phyloP scores from a whole-genome alignment of 345 rosid species.

The Ailanthus altissimus region DNA sequence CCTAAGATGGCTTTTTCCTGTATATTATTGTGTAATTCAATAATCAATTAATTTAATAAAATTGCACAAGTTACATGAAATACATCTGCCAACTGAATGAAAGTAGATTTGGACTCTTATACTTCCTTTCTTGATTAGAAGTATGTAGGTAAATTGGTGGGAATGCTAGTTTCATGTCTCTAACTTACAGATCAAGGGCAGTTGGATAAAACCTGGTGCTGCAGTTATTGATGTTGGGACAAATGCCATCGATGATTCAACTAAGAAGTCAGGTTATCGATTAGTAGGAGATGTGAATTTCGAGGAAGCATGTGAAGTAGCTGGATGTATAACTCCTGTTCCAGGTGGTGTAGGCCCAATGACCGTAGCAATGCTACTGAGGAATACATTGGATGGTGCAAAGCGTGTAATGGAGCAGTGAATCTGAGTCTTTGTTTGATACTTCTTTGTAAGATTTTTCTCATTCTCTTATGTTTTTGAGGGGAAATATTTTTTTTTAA shows the following conservation, averaged over 20 bases:
- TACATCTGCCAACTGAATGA: not conserved
- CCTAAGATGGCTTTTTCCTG: no score
- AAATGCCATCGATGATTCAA: constrained; percentile 73
- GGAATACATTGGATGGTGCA: constrained; percentile 81
- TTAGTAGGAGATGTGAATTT: constrained; percentile 95
- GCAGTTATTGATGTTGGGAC: constrained; percentile 96
- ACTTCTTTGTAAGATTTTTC: not conserved
- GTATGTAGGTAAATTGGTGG: not conserved
- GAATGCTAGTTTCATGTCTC: not conserved
- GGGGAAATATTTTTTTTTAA: not conserved
- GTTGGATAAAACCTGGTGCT: constrained; percentile 96
- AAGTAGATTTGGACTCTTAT: not conserved
- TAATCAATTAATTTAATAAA: not conserved
- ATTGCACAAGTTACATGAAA: not conserved
- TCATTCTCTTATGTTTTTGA: not conserved
- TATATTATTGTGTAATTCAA: no score
- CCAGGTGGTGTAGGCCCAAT: constrained; percentile 99
- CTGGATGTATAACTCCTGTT: constrained; percentile 86
- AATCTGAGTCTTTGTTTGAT: not conserved
- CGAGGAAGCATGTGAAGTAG: constrained; percentile 71
- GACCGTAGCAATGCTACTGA: constrained; percentile 93
- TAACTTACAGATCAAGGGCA: constrained; percentile 66
- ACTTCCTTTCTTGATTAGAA: not conserved
- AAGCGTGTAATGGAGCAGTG: constrained; percentile 58
- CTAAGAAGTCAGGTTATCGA: constrained; percentile 75